phyloP scores from a whole-genome alignment of 768 basidiomycete species.

The Agaricus blazei region DNA sequence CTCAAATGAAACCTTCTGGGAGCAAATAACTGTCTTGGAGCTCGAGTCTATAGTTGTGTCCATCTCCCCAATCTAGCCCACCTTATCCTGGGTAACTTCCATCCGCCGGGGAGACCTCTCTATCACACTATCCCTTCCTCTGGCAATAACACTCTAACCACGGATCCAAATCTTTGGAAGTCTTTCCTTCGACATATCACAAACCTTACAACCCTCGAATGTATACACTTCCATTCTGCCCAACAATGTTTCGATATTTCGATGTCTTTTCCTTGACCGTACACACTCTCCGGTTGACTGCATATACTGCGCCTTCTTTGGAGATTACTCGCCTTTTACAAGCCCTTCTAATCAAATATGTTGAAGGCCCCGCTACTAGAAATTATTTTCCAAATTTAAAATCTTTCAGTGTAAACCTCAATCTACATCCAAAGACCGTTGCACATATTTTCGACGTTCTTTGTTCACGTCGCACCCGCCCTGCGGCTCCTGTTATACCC shows the following conservation, averaged over 20 bases:
- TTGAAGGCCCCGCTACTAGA: background rate
- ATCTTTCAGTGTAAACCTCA: background rate
- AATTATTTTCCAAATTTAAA: background rate
- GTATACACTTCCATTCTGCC: background rate
- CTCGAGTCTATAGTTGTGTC: background rate
- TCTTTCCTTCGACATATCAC: background rate
- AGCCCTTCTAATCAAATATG: background rate
- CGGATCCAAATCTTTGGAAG: background rate
- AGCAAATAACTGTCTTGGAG: slow-evolving; percentile 1
- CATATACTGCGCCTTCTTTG: background rate
- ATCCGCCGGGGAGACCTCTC: background rate
- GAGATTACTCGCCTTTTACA: background rate
- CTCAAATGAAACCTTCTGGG: background rate
- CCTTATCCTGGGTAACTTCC: background rate
- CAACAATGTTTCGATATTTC: slow-evolving; percentile 1
- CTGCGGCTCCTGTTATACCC: background rate
- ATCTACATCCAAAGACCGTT: background rate
- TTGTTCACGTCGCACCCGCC: background rate
- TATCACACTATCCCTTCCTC: background rate
- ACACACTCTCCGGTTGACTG: background rate
- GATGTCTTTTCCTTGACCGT: background rate
- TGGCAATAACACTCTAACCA: background rate
- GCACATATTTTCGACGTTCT: background rate
- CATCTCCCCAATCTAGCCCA: background rate
- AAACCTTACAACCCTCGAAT: background rate